phyloP scores from a whole-genome alignment of 2,329 filamentous ascomycete genomes.

The Stagonosporopsis chrysanthemi region DNA sequence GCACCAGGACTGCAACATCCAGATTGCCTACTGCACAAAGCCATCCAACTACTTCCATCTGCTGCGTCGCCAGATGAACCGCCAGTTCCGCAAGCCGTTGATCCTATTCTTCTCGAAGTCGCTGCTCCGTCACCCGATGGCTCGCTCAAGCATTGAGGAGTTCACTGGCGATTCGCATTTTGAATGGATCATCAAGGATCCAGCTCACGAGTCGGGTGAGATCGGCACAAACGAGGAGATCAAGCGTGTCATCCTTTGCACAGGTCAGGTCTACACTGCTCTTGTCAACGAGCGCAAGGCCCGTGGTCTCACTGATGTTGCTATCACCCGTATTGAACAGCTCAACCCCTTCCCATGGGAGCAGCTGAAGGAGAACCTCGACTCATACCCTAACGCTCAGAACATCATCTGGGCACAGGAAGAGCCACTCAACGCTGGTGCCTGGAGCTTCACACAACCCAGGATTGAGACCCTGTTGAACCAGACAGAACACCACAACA shows the following conservation, averaged over 20 bases:
- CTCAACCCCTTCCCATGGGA: constrained; percentile 99
- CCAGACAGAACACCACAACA: constrained; percentile 88
- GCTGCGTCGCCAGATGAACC: constrained; percentile 95
- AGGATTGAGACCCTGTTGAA: constrained; percentile 96
- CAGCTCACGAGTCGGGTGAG: constrained; percentile 76
- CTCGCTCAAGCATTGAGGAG: constrained; percentile 87
- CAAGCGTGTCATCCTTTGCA: constrained; percentile 92
- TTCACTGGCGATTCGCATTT: constrained; percentile 93
- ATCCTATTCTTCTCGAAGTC: constrained; percentile 99
- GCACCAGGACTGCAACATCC: constrained; percentile 99
- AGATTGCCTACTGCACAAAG: constrained; percentile 96
- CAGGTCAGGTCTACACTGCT: constrained; percentile 90
- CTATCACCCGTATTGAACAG: constrained; percentile 95
- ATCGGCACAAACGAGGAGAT: constrained; percentile 86
- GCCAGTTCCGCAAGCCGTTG: constrained; percentile 98
- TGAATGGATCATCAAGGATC: constrained; percentile 94
- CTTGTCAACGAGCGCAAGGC: constrained; percentile 90
- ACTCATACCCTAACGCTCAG: constrained; percentile 96
- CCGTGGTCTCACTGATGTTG: constrained; percentile 86
- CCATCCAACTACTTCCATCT: constrained; percentile 97
- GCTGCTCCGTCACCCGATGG: constrained; percentile 90
- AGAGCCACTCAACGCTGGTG: constrained; percentile 95
- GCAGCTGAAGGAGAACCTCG: constrained; percentile 94
- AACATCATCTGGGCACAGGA: constrained; percentile 98
- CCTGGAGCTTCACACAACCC: constrained; percentile 97